Evolutionary conservation across 805 yeast species (phyloP).

Genomic region (Metschnikowia gelsemii): DNA sequence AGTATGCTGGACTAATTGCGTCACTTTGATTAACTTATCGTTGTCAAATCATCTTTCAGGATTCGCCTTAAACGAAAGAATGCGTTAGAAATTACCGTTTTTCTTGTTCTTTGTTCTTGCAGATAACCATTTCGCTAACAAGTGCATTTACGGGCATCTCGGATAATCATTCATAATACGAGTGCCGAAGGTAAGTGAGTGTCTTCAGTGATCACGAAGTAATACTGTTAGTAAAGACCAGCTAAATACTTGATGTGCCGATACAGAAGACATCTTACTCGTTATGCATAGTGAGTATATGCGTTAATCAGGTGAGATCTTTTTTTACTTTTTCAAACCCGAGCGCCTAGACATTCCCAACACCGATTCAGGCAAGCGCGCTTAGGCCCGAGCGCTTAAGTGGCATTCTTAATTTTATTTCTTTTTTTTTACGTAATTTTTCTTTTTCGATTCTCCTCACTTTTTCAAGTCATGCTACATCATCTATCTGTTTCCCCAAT

Average conservation of each 20-base stretch:
- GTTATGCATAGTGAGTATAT: neutral
- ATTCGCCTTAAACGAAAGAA: conserved; percentile 3
- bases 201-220: neutral
- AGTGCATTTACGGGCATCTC: neutral
- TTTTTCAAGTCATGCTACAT: no score
- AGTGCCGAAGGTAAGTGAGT: no score
- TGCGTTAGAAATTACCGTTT: neutral
- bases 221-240: no score
- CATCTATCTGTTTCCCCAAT: neutral
- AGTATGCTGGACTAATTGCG: neutral
- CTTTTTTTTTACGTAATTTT: neutral
- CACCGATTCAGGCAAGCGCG: no score
- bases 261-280: no score
- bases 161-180: neutral
- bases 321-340: no score
- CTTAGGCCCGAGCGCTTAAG: conserved; percentile 5
- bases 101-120: conserved; percentile 6
- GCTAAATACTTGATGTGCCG: no score
- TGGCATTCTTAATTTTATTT: conserved; percentile 1
- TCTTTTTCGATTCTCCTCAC: conserved; percentile 1
- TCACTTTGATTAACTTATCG: neutral
- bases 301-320: neutral
- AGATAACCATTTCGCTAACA: conserved; percentile 6
- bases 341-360: no score
- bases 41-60: neutral